Evolutionary conservation across 2,329 filamentous ascomycete species (phyloP), one percentile per base, ranked within the genome.

Genomic region (Huntiella moniliformis): DNA sequence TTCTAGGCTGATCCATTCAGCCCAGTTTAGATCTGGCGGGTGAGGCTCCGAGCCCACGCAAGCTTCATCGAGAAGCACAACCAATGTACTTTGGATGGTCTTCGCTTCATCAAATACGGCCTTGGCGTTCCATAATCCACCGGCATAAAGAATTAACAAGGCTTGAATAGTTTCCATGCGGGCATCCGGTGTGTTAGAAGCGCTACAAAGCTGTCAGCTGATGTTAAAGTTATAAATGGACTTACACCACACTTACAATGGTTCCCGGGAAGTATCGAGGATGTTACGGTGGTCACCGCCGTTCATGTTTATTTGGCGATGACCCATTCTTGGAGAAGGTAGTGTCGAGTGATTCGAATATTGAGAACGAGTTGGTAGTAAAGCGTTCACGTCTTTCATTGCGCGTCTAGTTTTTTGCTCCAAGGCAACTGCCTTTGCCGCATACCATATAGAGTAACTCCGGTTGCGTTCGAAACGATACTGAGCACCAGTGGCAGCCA

Each of bases 401-500:
- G 72, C 67, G 40, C 73, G 61, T 35, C 72, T 63, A 31, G 71
- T 63, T 22, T 76, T 73, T 56, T 77, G 73, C 54, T 76, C 73
- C 46, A 69, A 58, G 0, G 71, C 68, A 12, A 77, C 67, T 3
- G 71, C 64, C 54, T 71, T 74, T 5, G 71, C 68, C 0, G 72
- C 72, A 54, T 75, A 76, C 72, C 73, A 77, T 4, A 77, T 57
- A 2, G 69, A 70, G 54, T 76, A 71, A 2, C 70, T 70, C 37
- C 72, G 63, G 40, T 73, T 69, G 46, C 64, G 70, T 53, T 77
- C 73, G 44, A 77, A 77, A 1, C 73, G 68, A 53, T 79, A 80
- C 53, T 78, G 74, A 0, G 77, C 77, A 10, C 77, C 77, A 2
- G 82, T 71, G 0, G 79, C 76, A 16, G 79, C 64, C 12, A 83